phyloP scores from a whole-genome alignment of 2,329 filamentous ascomycete genomes.

The Gnomoniopsis sp. region DNA sequence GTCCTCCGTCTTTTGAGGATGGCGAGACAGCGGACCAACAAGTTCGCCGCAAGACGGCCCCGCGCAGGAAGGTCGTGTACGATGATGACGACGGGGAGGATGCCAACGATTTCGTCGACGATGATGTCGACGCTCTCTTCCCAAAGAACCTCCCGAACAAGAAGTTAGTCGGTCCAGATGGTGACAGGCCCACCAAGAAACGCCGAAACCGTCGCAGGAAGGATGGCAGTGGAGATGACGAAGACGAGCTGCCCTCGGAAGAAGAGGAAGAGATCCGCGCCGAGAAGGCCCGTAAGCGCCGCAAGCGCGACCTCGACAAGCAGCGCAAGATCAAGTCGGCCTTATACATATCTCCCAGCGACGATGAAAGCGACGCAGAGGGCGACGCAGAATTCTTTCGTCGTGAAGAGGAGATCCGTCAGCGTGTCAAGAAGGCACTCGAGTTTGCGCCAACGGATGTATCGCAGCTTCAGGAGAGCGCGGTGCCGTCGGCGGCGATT shows the following conservation, averaged over 20 bases:
- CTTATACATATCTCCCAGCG: constrained; percentile 75
- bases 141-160: constrained; percentile 48
- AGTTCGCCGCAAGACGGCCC: constrained; percentile 66
- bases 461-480: constrained; percentile 12
- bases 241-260: constrained; percentile 42
- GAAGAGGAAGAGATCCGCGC: constrained; percentile 47
- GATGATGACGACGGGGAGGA: constrained; percentile 66
- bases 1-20: constrained; percentile 73
- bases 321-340: constrained; percentile 78
- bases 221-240: constrained; percentile 38
- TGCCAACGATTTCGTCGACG: constrained; percentile 41
- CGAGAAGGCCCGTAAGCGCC: constrained; percentile 35
- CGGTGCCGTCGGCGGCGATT: constrained; percentile 16
- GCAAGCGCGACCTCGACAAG: constrained; percentile 72
- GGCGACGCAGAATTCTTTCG: constrained; percentile 71
- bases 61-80: constrained; percentile 57
- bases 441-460: constrained; percentile 17
- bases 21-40: constrained; percentile 72
- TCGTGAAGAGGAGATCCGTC: constrained; percentile 64
- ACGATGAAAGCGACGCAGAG: constrained; percentile 85
- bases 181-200: constrained; percentile 57
- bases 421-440: constrained; percentile 42
- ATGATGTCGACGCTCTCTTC: constrained; percentile 63
- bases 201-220: constrained; percentile 49
- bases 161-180: constrained; percentile 15